Evolutionary conservation across 2,329 filamentous ascomycete species (phyloP).

Genomic region (Parasarocladium wereldwijsianum): DNA sequence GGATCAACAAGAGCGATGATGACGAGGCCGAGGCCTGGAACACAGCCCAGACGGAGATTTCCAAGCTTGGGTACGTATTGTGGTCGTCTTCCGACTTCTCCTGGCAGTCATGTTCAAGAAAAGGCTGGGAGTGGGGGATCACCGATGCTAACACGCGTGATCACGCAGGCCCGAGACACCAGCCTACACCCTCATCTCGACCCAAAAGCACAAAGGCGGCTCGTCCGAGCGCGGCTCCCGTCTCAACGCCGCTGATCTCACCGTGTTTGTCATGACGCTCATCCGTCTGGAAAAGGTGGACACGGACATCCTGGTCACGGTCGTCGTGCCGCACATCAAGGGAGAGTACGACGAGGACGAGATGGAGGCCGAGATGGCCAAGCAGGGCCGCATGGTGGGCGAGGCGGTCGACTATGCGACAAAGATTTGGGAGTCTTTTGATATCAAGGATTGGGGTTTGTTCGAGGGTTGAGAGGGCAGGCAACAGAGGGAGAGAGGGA

Average conservation of each 20-base stretch:
- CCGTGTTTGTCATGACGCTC: conserved; percentile 63
- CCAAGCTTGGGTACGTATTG: conserved; percentile 32
- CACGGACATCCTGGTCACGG: conserved; percentile 71
- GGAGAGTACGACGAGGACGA: conserved; percentile 61
- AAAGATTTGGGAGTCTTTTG: conserved; percentile 56
- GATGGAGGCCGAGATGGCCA: conserved; percentile 51
- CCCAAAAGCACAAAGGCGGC: conserved; percentile 31
- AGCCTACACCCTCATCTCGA: conserved; percentile 56
- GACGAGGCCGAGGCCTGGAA: conserved; percentile 53
- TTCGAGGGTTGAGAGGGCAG: no score
- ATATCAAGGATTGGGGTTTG: conserved; percentile 67
- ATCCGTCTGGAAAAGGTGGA: conserved; percentile 59
- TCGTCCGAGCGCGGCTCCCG: conserved; percentile 16
- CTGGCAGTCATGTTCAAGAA: background rate
- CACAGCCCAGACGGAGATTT: conserved; percentile 45
- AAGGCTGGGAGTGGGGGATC: no score
- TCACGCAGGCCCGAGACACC: conserved; percentile 28
- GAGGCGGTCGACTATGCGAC: conserved; percentile 53
- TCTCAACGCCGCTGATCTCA: conserved; percentile 42
- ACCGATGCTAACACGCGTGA: no score
- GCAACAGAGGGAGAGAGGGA: no score
- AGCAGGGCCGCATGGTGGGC: conserved; percentile 52
- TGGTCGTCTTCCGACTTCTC: background rate
- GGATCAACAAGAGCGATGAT: no score
- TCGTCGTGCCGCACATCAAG: conserved; percentile 76